Base-by-base conservation (phyloP, 441 rosid species). In the Brassica balearica region DNA sequence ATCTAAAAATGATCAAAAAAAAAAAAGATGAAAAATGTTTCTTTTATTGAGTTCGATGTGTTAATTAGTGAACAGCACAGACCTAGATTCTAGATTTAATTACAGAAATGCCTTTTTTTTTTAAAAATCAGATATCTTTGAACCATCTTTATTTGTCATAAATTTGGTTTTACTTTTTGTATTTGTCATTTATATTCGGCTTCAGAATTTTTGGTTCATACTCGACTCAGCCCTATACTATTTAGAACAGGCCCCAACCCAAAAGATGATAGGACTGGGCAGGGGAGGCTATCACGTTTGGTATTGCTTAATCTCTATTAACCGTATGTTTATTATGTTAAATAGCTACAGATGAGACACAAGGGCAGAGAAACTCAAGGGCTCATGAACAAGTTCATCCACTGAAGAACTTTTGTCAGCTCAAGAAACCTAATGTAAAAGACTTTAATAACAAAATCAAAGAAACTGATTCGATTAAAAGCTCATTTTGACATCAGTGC, bases 321-420 rank as follows among this genome's bases (percentile, higher is more conserved):
- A 69, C 27, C 8, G 12, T 19, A 14, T 12, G 5, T 20, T 64
- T 20, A 20, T 36, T 12, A 5, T 67, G 23, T 27, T 12, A 25
- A 51, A 41, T 23, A 80, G 80, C 48, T 66, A 12, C 55, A 66
- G 93, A 87, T 77, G 89, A 84, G 72, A 75, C 86, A 34, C 71
- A 76, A 19, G 86, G 77, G 79, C 87, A 84, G 78, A 86, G 72
- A 82, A 85, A 80, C 73, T 84, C 95, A 43, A 87, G 88, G 78
- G 88, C 82, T 32, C 82, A 84, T 73, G 89, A 88, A 76, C 83
- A 80, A 41, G 89, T 91, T 76, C 85, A 87, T 43, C 87, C 91
- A 43, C 67, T 91, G 84, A 93, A 90, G 80, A 87, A 83, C 20
- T 83, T 86, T 84, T 90, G 95, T 76, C 92, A 86, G 32, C 81